Conservation (phyloP, 1,284 basidiomycete genomes). For the Ustilago tritici region DNA sequence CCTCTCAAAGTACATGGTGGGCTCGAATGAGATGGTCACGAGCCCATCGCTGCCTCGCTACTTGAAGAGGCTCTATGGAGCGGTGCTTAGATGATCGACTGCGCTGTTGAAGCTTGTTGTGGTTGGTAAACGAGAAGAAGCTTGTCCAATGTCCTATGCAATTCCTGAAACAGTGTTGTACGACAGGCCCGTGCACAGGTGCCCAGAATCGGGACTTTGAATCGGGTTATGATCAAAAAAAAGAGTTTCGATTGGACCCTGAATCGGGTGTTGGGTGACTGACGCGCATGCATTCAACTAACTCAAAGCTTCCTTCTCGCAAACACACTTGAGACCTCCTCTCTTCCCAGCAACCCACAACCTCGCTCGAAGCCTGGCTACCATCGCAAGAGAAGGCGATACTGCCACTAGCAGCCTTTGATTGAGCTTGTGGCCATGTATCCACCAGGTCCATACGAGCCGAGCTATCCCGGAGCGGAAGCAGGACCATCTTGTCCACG, state of each 20-base stretch:
- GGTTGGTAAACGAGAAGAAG: background rate
- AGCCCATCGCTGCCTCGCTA: constrained; percentile 20
- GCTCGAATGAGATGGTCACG: background rate
- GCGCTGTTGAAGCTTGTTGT: background rate
- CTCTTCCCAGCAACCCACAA: background rate
- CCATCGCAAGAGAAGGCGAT: background rate
- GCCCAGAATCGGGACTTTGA: constrained; percentile 1
- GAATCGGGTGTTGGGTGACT: background rate
- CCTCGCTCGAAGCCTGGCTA: background rate
- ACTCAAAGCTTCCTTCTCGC: background rate
- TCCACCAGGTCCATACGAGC: background rate
- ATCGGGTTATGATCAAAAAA: constrained; percentile 7
- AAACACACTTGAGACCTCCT: background rate
- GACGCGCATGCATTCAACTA: constrained; percentile 15
- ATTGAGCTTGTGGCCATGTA: constrained; percentile 10
- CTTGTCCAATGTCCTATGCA: too few species aligned
- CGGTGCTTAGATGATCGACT: background rate
- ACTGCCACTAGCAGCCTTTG: background rate
- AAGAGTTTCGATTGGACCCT: constrained; percentile 15
- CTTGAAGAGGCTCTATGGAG: background rate
- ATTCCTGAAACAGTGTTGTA: background rate
- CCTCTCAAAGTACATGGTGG: constrained; percentile 50
- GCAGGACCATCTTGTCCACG: constrained; percentile 28
- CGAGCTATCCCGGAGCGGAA: constrained; percentile 8
- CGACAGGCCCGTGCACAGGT: constrained; percentile 9